Base-by-base conservation (phyloP, 2,329 filamentous ascomycete species). In the Ophiostoma sp. region DNA sequence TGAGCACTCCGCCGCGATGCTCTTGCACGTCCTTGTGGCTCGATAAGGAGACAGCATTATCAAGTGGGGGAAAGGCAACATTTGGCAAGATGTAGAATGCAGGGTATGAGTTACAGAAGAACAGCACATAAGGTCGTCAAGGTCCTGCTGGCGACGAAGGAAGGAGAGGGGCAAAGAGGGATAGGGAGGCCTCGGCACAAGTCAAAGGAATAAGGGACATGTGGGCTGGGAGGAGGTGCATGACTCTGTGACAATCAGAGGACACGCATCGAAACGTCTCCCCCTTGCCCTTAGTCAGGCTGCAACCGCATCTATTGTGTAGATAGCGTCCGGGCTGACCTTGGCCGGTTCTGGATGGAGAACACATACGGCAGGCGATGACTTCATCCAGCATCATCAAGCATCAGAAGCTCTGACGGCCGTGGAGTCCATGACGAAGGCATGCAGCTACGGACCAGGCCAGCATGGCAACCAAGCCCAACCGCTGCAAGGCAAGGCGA, bases 271-370 rank as follows among this genome's bases (percentile, higher is more conserved):
- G 49, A 55, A 8, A 55, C 27, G n/a, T 9, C 49, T 55, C n/a
- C n/a, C n/a, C 4, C 49, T 8, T 55, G 4, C 42, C 6, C n/a
- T 8, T n/a, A 27, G 49, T 6, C n/a, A 55, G 49, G 38, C 55
- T 60, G 36, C 18, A 8, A 16, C 62, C 40, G 38, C 47, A 40
- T 67, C 40, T 18, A 58, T 65, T 67, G 40, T 60, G 66, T 67
- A 18, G 62, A 45, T 64, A 45, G 66, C 47, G 62, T 45, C 16
- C 40, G 63, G 7, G 14, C 38, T 14, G 45, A 55, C n/a, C 49
- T 55, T 55, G 49, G n/a, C n/a, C 49, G 49, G 18, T 55, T 27
- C 27, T 12, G 12, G 27, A 55, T 55, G n/a, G n/a, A 55, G 6
- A n/a, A 55, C 49, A 55, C 27, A n/a, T 27, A 27, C 7, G 7